Base-by-base conservation (phyloP, 768 basidiomycete genomes). In the Boletus rex-veris region DNA sequence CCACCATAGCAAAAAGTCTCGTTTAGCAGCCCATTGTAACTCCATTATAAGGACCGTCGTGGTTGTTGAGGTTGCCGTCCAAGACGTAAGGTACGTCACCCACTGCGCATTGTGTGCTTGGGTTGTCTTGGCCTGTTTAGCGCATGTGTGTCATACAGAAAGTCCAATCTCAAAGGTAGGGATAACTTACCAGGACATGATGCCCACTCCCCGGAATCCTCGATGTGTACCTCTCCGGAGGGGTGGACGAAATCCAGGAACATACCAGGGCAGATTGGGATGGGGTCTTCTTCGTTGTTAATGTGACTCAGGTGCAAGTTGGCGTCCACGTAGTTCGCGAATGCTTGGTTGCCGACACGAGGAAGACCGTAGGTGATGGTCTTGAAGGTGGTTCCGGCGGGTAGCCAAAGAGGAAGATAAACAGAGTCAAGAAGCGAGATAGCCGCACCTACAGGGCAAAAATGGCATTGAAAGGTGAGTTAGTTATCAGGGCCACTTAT, bases 281-380 rank as follows among this genome's bases (percentile, higher is more conserved):
- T 58, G 0, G 69, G 64, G 49, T 79, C 77, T 48, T 72, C 52
- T 54, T 66, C 42, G 67, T 86, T 84, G 64, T 79, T 84, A 64
- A 86, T 75, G 54, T 79, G 83, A 4, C 75, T 82, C 43, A 83
- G 59, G 12, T 69, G 55, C 37, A 72, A 43, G 41, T 79, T 67
- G 11, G 74, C 66, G 56, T 84, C 80, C 45, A 84, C 76, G 58
- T 78, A 79, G 58, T 82, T 58, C 1, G 83, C 83, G 54, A 85
- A 86, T 3, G 73, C 81, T 62, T 79, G 75, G 66, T 86, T 85
- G 12, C 85, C 83, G 26, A 73, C 74, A 18, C 74, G 65, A 37
- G 73, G 75, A 31, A 76, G 63, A 30, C 74, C 75, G 42, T 71
- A 75, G 15, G 45, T 21, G 30, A 72, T 24, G 7, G 71, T 69